Evolutionary conservation across 1,139 yeast genomes (phyloP).

Genomic region (Lodderomyces jiufengensis): DNA sequence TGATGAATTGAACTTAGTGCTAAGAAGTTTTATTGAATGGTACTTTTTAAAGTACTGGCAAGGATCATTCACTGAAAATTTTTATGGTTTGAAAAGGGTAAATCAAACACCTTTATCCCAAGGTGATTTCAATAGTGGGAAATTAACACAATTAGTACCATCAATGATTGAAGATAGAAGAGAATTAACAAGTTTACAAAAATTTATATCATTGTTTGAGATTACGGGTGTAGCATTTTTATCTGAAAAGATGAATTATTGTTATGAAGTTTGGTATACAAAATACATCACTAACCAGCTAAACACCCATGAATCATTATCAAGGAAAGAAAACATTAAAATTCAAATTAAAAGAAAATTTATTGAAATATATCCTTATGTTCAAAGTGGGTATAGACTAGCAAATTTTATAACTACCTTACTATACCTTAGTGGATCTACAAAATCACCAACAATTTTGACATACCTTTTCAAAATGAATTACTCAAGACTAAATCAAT

Average conservation of each 20-base stretch:
- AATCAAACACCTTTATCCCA: conserved; percentile 37
- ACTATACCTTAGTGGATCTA: conserved; percentile 63
- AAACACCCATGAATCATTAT: conserved; percentile 26
- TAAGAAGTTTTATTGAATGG: conserved; percentile 72
- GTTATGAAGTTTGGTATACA: conserved; percentile 64
- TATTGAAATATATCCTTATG: conserved; percentile 58
- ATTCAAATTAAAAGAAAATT: conserved; percentile 42
- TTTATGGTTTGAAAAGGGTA: conserved; percentile 81
- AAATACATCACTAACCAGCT: conserved; percentile 50
- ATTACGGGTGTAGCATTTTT: conserved; percentile 68
- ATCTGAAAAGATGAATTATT: conserved; percentile 61
- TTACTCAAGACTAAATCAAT: conserved; percentile 63
- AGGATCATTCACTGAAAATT: conserved; percentile 86
- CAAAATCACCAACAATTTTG: conserved; percentile 61
- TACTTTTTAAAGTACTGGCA: conserved; percentile 72
- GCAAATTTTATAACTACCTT: conserved; percentile 60
- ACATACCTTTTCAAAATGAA: conserved; percentile 64
- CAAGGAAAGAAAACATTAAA: conserved; percentile 26
- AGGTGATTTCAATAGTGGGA: conserved; percentile 27
- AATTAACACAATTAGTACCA: conserved; percentile 42
- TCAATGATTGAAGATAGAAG: conserved; percentile 53
- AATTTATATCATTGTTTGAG: conserved; percentile 56
- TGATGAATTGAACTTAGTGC: conserved; percentile 67
- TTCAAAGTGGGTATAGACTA: conserved; percentile 47
- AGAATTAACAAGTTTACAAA: conserved; percentile 53